Conservation (phyloP, 1,284 basidiomycete genomes). For the Ustilago sp. region DNA sequence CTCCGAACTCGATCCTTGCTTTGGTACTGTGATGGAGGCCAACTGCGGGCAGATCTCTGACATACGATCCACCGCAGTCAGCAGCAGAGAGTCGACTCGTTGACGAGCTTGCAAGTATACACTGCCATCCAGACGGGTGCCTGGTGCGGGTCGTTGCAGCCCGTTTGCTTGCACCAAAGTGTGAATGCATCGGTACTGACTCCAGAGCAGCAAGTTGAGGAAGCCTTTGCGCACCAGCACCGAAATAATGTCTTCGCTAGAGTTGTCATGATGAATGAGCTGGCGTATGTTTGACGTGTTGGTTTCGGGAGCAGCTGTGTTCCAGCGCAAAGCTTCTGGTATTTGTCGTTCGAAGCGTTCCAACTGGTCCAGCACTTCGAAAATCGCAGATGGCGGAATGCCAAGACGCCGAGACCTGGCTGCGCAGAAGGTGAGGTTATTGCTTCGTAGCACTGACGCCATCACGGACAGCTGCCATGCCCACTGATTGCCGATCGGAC, state of each 20-base stretch:
- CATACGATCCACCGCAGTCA: constrained; percentile 34
- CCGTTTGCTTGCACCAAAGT: constrained; percentile 33
- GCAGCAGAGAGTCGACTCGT: constrained; percentile 31
- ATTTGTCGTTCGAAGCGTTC: constrained; percentile 41
- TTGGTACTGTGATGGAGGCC: constrained; percentile 29
- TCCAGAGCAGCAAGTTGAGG: constrained; percentile 32
- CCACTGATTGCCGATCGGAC: constrained; percentile 35
- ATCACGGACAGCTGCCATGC: constrained; percentile 36
- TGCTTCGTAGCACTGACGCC: constrained; percentile 36
- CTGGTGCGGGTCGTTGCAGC: constrained; percentile 26
- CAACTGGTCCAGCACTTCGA: constrained; percentile 39
- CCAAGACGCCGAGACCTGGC: constrained; percentile 38
- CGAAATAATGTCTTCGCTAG: constrained; percentile 38
- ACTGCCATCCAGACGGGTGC: constrained; percentile 20
- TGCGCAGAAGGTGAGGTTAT: constrained; percentile 36
- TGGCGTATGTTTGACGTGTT: constrained; percentile 5
- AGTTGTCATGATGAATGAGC: constrained; percentile 32
- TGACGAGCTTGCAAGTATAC: constrained; percentile 35
- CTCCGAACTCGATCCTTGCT: constrained; percentile 30
- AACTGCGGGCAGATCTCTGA: constrained; percentile 37
- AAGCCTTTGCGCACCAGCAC: constrained; percentile 42
- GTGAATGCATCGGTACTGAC: constrained; percentile 40
- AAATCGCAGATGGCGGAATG: constrained; percentile 31
- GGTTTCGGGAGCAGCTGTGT: constrained; percentile 1
- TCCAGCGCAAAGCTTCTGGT: constrained; percentile 37